These are phyloP conservation scores for Bipolaris cookei DNA, from an alignment of 2,329 filamentous ascomycete species.

Conservation along the genomic window DNA sequence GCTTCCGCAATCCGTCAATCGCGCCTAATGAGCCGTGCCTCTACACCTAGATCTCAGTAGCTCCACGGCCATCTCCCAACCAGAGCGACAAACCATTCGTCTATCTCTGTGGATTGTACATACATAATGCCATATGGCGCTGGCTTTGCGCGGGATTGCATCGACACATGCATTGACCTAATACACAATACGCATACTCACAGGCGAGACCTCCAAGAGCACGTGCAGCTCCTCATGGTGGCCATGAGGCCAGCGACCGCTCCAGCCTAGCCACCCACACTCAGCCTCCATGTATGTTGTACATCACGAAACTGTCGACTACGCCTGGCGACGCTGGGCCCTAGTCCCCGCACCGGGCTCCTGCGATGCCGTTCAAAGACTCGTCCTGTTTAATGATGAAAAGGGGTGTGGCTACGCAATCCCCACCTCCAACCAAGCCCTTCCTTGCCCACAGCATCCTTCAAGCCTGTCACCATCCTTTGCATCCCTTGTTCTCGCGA, in stretches of 20 bases:
- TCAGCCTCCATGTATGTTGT: background rate
- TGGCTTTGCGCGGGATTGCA: constrained; percentile 3
- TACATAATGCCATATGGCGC: background rate
- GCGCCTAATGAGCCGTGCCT: constrained; percentile 11
- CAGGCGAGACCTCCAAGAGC: background rate
- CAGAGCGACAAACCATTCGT: constrained; percentile 6
- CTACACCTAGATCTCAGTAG: constrained; percentile 21
- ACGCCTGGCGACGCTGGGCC: background rate
- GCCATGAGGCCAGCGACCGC: background rate
- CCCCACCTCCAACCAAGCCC: too few species aligned
- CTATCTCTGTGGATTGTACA: too few species aligned
- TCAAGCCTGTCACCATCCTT: background rate
- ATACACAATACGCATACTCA: background rate
- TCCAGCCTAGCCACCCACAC: background rate
- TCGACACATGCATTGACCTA: constrained; percentile 11
- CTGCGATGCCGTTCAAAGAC: background rate
- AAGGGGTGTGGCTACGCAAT: background rate
- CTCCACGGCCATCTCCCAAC: constrained; percentile 10
- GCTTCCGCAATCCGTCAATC: constrained; percentile 20
- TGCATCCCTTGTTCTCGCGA: background rate
- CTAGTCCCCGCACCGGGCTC: background rate
- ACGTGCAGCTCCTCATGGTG: background rate
- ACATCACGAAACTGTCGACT: constrained; percentile 2
- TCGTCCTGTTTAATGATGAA: background rate
- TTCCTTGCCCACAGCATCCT: background rate